Percentiles rank a stretch among this genome's conserved stretches.
These are phyloP conservation scores for Ascomycota sp. DNA, from an alignment of 2,329 filamentous ascomycete genomes.

Conservation along the genomic window DNA sequence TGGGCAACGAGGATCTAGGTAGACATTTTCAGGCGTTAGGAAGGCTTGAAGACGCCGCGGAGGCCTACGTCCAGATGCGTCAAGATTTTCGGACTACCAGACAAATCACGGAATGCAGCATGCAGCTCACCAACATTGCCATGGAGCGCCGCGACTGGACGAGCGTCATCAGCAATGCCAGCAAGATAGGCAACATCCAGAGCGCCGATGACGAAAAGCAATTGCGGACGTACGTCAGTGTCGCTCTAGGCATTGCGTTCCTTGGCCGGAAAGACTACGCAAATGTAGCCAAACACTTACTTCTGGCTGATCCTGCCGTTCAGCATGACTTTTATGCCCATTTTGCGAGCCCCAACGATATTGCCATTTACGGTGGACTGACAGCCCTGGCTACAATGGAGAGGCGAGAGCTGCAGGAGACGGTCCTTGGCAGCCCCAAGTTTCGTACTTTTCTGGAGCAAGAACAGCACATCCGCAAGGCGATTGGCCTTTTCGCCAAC, in stretches of 20 bases:
- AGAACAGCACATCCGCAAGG: conserved; percentile 82
- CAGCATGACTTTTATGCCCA: conserved; percentile 38
- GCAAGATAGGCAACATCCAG: conserved; percentile 37
- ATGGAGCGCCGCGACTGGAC: conserved; percentile 61
- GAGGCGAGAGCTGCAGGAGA: conserved; percentile 46
- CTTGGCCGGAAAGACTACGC: conserved; percentile 23
- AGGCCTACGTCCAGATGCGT: conserved; percentile 68
- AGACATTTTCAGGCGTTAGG: conserved; percentile 62
- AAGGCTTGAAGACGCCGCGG: conserved; percentile 46
- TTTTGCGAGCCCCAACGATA: conserved; percentile 61
- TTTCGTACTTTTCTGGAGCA: conserved; percentile 81
- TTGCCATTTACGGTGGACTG: conserved; percentile 79
- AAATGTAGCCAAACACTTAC: conserved; percentile 51
- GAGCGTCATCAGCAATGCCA: conserved; percentile 33
- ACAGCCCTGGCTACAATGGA: conserved; percentile 80
- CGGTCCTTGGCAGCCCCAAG: conserved; percentile 54
- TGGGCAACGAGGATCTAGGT: conserved; percentile 84
- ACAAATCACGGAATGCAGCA: conserved; percentile 63
- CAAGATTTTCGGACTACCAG: conserved; percentile 67
- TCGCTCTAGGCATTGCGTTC: conserved; percentile 27
- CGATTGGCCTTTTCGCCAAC: conserved; percentile 71
- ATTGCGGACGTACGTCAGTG: conserved; percentile 25
- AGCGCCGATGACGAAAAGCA: conserved; percentile 22
- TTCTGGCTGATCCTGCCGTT: conserved; percentile 32
- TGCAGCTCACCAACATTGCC: conserved; percentile 53